Evolutionary conservation across 1,284 basidiomycete species (phyloP).

Genomic region (Meira miltonrushii): DNA sequence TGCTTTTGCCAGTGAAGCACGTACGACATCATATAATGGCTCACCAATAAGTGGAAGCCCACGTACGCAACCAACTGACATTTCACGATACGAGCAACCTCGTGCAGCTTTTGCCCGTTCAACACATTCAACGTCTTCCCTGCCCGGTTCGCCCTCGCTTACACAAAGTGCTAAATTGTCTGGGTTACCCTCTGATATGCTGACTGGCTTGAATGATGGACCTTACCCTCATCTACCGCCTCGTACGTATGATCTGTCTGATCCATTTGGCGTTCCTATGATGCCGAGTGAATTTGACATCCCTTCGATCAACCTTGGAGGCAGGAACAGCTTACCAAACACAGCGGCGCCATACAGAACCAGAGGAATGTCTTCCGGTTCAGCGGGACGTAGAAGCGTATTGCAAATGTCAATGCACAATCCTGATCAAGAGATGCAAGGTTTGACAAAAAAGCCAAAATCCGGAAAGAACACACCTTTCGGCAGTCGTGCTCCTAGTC

Average conservation of each 20-base stretch:
- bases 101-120: conserved; percentile 2
- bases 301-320: background rate
- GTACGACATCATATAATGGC: background rate
- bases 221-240: conserved; percentile 28
- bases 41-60: conserved; percentile 1
- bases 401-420: conserved; percentile 43
- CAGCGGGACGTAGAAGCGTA: conserved; percentile 18
- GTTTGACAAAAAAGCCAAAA: conserved; percentile 33
- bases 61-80: background rate
- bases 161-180: conserved; percentile 14
- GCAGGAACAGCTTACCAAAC: conserved; percentile 5
- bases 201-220: conserved; percentile 33
- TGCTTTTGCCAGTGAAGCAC: conserved; percentile 1
- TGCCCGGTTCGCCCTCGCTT: conserved; percentile 1
- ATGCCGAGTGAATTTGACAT: background rate
- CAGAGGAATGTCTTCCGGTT: background rate
- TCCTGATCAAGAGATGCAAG: conserved; percentile 33
- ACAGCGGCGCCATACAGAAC: conserved; percentile 15
- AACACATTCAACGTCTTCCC: background rate
- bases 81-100: conserved; percentile 6
- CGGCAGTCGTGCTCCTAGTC: conserved; percentile 28
- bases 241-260: conserved; percentile 15
- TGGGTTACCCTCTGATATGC: conserved; percentile 28
- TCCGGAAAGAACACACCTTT: conserved; percentile 27
- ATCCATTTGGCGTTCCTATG: conserved; percentile 31